phyloP scores from a whole-genome alignment of 805 yeast species.

The Wilhelminamyces savonicus region DNA sequence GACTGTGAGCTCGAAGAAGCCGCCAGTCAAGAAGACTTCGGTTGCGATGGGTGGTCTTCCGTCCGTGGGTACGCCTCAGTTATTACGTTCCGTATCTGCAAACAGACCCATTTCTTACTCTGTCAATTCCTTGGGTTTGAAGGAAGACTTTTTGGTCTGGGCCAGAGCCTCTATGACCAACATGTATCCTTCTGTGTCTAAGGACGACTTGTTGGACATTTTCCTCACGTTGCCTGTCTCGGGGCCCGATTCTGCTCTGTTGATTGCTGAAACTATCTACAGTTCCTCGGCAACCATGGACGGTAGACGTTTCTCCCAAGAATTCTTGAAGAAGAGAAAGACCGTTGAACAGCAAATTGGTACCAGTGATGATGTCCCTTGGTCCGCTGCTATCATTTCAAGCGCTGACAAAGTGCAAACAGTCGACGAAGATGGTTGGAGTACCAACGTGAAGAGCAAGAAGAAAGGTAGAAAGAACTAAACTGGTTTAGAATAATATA shows the following conservation, averaged over 20 bases:
- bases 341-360: conserved; percentile 56
- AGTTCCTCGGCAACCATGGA: conserved; percentile 86
- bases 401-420: conserved; percentile 31
- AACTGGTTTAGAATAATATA: too few species aligned
- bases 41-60: conserved; percentile 5
- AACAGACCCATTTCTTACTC: conserved; percentile 15
- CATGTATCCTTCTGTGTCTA: conserved; percentile 69
- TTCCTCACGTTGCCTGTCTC: conserved; percentile 71
- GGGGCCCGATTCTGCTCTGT: conserved; percentile 66
- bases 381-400: conserved; percentile 64
- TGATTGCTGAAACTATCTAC: conserved; percentile 88
- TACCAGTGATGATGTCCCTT: conserved; percentile 41
- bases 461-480: conserved; percentile 30
- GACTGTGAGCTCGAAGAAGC: conserved; percentile 36
- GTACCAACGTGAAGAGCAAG: conserved; percentile 34
- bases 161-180: conserved; percentile 60
- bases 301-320: conserved; percentile 90
- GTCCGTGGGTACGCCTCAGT: conserved; percentile 25
- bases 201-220: conserved; percentile 73
- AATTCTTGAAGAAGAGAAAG: conserved; percentile 73
- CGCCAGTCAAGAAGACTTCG: conserved; percentile 20
- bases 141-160: conserved; percentile 66
- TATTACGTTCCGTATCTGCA: conserved; percentile 32
- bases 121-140: conserved; percentile 17
- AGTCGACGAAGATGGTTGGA: conserved; percentile 44